A percentile compares a stretch with the other conserved stretches of the same genome.
These are phyloP conservation scores for Neurospora sp. DNA, from an alignment of 495 filamentous ascomycete genomes.

Conservation along the genomic window DNA sequence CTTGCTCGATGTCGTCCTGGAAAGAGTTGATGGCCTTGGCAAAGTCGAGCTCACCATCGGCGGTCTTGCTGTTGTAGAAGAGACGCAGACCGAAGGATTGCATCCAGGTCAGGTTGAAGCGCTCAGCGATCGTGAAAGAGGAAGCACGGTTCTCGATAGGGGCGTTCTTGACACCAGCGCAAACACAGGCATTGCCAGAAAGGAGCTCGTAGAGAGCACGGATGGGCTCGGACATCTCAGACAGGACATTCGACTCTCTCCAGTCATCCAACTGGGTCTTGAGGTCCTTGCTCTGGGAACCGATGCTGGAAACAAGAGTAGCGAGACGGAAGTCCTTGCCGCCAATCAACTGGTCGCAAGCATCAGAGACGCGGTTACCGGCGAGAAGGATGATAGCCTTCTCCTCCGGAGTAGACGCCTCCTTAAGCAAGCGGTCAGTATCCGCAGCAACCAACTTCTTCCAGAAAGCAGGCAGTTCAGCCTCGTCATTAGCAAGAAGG, in stretches of 20 bases:
- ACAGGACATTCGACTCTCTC: constrained; percentile 66
- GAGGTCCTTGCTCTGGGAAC: constrained; percentile 58
- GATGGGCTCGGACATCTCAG: constrained; percentile 77
- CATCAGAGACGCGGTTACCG: constrained; percentile 64
- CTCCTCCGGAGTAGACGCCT: constrained; percentile 56
- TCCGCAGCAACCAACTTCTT: constrained; percentile 47
- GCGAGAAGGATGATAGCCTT: constrained; percentile 73
- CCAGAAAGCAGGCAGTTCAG: constrained; percentile 50
- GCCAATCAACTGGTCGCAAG: constrained; percentile 65
- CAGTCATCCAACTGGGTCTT: constrained; percentile 70
- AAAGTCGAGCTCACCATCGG: constrained; percentile 48
- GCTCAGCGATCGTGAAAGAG: constrained; percentile 66
- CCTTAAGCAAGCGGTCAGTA: constrained; percentile 40
- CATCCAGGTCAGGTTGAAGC: constrained; percentile 82
- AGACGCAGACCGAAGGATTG: constrained; percentile 84
- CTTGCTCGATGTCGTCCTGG: constrained; percentile 53
- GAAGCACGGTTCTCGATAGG: constrained; percentile 64
- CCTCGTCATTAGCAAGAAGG: constrained; percentile 71
- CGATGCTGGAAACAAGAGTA: constrained; percentile 71
- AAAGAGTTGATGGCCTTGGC: constrained; percentile 61
- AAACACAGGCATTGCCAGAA: constrained; percentile 71
- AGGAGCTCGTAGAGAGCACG: constrained; percentile 84
- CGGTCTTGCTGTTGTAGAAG: constrained; percentile 56
- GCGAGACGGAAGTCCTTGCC: constrained; percentile 71
- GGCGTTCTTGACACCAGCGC: constrained; percentile 61